Evolutionary conservation across 2,329 filamentous ascomycete species (phyloP), one percentile per base, ranked within the genome.

Genomic region (Neofusicoccum kwambonambiense): DNA sequence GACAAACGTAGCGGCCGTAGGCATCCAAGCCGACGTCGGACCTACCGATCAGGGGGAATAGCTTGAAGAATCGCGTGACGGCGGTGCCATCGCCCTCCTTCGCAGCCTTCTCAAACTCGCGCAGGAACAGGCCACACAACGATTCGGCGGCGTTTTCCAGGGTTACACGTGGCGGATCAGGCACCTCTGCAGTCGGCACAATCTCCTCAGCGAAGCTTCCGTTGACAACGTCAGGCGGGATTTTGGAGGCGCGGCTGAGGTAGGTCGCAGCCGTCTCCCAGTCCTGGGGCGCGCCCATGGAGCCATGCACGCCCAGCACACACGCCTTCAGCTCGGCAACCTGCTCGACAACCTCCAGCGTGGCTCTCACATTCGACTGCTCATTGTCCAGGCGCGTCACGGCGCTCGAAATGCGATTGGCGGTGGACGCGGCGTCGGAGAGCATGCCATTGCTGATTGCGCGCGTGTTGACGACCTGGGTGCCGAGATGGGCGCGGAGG

Each of bases 221-320:
- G 69, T 90, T 86, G 58, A 93, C 84, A 58, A 99, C 94, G 1
- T 90, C 84, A 58, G 88, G 84, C 0, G 94, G 93, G 12, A 99
- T 88, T 69, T 90, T 88, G 66, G 88, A 88, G 6, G 95, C 93
- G 50, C 94, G 87, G 68, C 90, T 87, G 65, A 99, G 85, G 77
- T 98, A 98, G 52, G 86, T 90, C 1, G 95, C 95, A 3, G 95
- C 95, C 3, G 92, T 95, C 78, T 99, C 95, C 95, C 95, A 99
- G 80, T 99, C 95, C 78, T 99, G 95, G 47, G 95, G 92, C 4
- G 93, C 94, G 39, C 94, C 95, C 95, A 99, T 99, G 66, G 91
- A 96, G 17, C 93, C 95, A 31, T 94, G 89, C 11, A 98, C 93
- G 49, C 95, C 95, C 66, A 97, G 87, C 41, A 98, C 92, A 75